Base-by-base conservation (phyloP, 2,329 filamentous ascomycete species). In the Xylariales sp. region DNA sequence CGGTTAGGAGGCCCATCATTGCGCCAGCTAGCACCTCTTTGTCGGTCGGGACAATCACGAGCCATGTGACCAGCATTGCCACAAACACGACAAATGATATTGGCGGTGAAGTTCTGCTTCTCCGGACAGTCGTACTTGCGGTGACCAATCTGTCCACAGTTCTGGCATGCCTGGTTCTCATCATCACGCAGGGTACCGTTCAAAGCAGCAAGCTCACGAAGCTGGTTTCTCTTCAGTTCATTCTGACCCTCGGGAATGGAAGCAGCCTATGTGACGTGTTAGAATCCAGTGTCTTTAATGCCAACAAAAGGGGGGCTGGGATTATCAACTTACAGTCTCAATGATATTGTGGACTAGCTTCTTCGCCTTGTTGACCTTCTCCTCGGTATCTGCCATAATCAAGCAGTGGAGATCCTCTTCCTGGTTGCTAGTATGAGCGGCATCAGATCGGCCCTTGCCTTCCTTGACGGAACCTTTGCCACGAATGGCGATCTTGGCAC, bases 381-480 rank as follows among this genome's bases (percentile, higher is more conserved):
- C 93, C 70, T 98, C 94, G 25, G 91, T 97, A 59, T 98, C 93
- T 57, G 93, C 93, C 93, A 98, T 98, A 70, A 98, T 97, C 61
- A 98, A 73, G 67, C 93, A 98, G 69, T 98, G 93, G 41, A 98
- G 76, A 63, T 98, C 93, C 70, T 98, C 93, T 73, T 98, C 93
- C 77, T 98, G 93, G 75, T 98, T 98, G 78, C 93, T 97, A 65
- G 91, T 89, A 68, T 98, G 93, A 70, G 93, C 93, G 56, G 93
- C 93, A 66, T 98, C 93, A 71, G 93, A 97, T 52, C 93, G 89
- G 52, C 93, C 93, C 66, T 98, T 98, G 73, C 93, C 93, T 78
- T 98, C 93, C 69, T 98, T 98, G 63, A 98, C 93, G 56, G 93
- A 98, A 62, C 93, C 93, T 70, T 98, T 98, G 73, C 93, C 93